These are phyloP conservation scores for Rhizoclosmatium sp. DNA, from an alignment of 192 early-diverging fungal genomes.

Conservation along the genomic window DNA sequence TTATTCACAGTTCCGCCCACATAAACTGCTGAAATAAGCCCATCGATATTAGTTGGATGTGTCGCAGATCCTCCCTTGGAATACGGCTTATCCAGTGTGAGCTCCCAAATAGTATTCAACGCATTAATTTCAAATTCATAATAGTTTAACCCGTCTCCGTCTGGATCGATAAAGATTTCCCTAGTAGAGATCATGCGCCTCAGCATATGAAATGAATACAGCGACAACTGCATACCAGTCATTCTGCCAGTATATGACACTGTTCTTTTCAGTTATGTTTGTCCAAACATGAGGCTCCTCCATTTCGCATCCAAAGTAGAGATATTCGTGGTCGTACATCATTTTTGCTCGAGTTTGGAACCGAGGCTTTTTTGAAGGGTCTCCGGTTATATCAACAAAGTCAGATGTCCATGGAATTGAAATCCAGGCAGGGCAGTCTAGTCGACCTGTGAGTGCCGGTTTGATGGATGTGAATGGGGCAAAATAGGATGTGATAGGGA, in stretches of 20 bases:
- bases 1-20: conserved; percentile 29
- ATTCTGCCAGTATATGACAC: conserved; percentile 35
- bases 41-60: conserved; percentile 34
- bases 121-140: conserved; percentile 39
- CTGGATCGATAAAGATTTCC: conserved; percentile 37
- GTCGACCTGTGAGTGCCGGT: conserved; percentile 7
- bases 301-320: conserved; percentile 31
- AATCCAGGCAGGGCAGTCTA: conserved; percentile 10
- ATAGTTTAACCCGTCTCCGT: conserved; percentile 36
- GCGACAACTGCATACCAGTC: conserved; percentile 10
- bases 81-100: conserved; percentile 38
- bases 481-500: neutral
- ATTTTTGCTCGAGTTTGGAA: conserved; percentile 30
- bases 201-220: neutral
- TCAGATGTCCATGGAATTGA: conserved; percentile 23
- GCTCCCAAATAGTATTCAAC: conserved; percentile 38
- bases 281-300: conserved; percentile 39
- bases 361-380: neutral
- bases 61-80: conserved; percentile 20
- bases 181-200: neutral
- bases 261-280: conserved; percentile 31
- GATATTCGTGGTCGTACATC: conserved; percentile 12
- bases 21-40: conserved; percentile 24
- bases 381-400: conserved; percentile 28
- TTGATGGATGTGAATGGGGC: neutral